Percentiles rank a stretch among this genome's conserved stretches.
phyloP scores from a whole-genome alignment of 768 basidiomycete species.

The Leccinum barrowsii region DNA sequence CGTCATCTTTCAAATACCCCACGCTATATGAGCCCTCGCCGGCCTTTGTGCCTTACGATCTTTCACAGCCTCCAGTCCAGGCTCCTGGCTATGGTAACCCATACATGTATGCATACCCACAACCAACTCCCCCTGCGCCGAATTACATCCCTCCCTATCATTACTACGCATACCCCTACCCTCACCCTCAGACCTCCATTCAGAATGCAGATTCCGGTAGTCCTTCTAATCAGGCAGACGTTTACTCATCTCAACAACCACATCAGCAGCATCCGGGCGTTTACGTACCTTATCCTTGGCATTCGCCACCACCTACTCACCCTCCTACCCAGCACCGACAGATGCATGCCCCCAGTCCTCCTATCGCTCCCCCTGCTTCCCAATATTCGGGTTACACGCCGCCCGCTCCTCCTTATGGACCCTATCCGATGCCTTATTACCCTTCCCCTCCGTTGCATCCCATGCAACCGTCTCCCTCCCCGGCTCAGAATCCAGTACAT shows the following conservation, averaged over 20 bases:
- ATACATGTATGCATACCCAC: slow-evolving; percentile 42
- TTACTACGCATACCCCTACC: slow-evolving; percentile 50
- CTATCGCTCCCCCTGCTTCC: slow-evolving; percentile 29
- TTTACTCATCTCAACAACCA: slow-evolving; percentile 32
- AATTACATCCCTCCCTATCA: slow-evolving; percentile 40
- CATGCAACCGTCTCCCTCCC: slow-evolving; percentile 25
- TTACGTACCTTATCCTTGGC: slow-evolving; percentile 32
- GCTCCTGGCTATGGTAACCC: slow-evolving; percentile 29
- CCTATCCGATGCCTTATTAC: slow-evolving; percentile 34
- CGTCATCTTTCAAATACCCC: slow-evolving; percentile 67
- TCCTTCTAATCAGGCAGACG: slow-evolving; percentile 28
- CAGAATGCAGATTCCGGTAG: slow-evolving; percentile 37
- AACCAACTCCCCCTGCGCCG: slow-evolving; percentile 32
- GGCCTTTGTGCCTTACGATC: slow-evolving; percentile 27
- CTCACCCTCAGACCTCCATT: slow-evolving; percentile 42
- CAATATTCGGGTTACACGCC: slow-evolving; percentile 33
- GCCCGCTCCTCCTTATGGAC: slow-evolving; percentile 30
- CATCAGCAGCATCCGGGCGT: slow-evolving; percentile 28
- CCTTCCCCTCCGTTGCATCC: slow-evolving; percentile 30
- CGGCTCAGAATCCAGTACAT: slow-evolving; percentile 24
- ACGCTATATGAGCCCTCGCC: slow-evolving; percentile 63
- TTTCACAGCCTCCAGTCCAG: slow-evolving; percentile 31
- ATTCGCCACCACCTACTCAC: slow-evolving; percentile 36
- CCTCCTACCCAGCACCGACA: slow-evolving; percentile 40
- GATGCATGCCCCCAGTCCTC: slow-evolving; percentile 30